Percentiles rank a stretch among this genome's conserved stretches.
These are phyloP conservation scores for Mycena metata DNA, from an alignment of 768 basidiomycete species.

Conservation along the genomic window DNA sequence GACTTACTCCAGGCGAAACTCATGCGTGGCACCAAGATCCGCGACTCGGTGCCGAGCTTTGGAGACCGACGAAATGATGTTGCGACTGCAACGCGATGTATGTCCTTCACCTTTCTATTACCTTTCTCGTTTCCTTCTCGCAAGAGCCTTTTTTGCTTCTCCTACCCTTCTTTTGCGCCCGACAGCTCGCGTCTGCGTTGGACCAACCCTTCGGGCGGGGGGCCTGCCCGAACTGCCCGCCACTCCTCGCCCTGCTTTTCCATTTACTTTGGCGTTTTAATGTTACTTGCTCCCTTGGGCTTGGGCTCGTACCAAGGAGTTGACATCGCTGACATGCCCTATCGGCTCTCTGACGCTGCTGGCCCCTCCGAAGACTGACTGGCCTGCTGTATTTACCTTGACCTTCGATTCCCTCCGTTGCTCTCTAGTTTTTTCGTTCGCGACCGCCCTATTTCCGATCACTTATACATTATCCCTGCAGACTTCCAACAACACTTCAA, in stretches of 20 bases:
- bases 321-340: background rate
- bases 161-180: background rate
- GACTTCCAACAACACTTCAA: constrained; percentile 88
- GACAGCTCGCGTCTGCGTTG: background rate
- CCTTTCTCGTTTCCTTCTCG: constrained; percentile 21
- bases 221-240: background rate
- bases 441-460: background rate
- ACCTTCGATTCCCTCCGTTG: background rate
- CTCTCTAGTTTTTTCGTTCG: background rate
- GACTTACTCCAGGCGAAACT: constrained; percentile 83
- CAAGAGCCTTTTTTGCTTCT: background rate
- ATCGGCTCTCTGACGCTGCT: background rate
- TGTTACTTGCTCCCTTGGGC: background rate
- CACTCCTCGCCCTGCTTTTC: background rate
- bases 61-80: constrained; percentile 81
- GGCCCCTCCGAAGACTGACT: background rate
- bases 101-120: constrained; percentile 43
- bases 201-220: background rate
- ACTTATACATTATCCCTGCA: constrained; percentile 42
- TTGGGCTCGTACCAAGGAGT: background rate
- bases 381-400: background rate
- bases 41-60: constrained; percentile 79
- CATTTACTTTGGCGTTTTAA: background rate
- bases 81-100: constrained; percentile 78
- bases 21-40: constrained; percentile 73